Base-by-base conservation (phyloP, 306 rosid genomes). In the Luffa aegyptiaca region DNA sequence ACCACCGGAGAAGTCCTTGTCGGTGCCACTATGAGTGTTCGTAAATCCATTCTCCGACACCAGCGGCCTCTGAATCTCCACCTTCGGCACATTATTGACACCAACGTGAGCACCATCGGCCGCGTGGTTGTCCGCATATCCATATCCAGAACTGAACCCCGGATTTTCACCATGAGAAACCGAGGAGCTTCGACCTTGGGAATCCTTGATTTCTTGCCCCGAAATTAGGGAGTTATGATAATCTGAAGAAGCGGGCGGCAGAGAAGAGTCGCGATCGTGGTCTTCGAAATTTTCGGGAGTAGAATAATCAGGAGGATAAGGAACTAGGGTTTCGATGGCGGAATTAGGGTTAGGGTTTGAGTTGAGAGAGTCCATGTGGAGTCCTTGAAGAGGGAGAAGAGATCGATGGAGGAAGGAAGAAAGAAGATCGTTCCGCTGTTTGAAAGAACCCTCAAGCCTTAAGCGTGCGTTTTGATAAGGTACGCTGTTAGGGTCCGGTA, bases 1-100 rank as follows among this genome's bases (percentile, higher is more conserved):
- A 0, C 99, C 99, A 3, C 96, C 97, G n/a, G 99, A 91, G 46
- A 68, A 87, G 10, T 93, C 97, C 84, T 74, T 89, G 63, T 95
- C 98, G 17, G 89, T 88, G 11, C 98, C 97, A 57, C 97, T 94
- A 12, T 88, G 90, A 2, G 98, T 93, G 68, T 83, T 87, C 14
- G 91, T 87, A 51, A 87, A 53, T 1, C 96, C 98, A 39, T 92
- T 93, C 44, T 90, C 97, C 44, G 96, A 92, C 21, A 90, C 2
- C 78, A 89, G 56, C 6, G 90, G 95, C 64, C 68, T 89, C 10
- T 37, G 75, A 63, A 85, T 44, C 51, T 61, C 87, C 51, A 80
- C 83, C 39, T 58, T 84, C 35, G 70, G 81, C 31, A 76, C 21
- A 26, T 35, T n/a, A n/a, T 75, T 71, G 9, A 49, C 36, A 53